Evolutionary conservation across 2,329 filamentous ascomycete genomes (phyloP), one percentile per base, ranked within the genome.

Genomic region (Leptographium radiaticola): DNA sequence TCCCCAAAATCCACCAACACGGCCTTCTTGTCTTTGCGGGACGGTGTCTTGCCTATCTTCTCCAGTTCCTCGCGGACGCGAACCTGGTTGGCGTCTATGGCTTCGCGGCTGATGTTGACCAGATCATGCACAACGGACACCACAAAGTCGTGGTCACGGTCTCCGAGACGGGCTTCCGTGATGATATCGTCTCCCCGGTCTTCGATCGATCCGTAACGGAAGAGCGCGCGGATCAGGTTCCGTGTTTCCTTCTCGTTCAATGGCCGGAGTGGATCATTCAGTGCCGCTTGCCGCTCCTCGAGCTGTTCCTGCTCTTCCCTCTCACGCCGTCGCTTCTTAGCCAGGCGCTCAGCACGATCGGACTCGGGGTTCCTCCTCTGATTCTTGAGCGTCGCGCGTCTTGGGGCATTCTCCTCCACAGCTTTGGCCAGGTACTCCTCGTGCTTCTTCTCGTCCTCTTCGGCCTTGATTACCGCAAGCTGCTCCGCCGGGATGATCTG

Each of bases 21-120:
- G 0, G 93, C 93, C 69, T 98, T 98, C 68, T 89, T 89, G 66
- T 98, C 93, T 68, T 98, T 98, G 73, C 97, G 96, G 0, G 91
- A 95, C 53, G 94, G 70, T 2, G 83, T 77, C 66, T 93, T 94
- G 64, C 88, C 88, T 0, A 80, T 77, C 58, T 86, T 81, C 67
- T 93, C 87, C 61, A 95, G 89, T 63, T 89, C 88, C 57, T 86
- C 83, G 38, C 89, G 79, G 18, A 94, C 76, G 56, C 81, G 81
- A 25, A 84, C 83, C 58, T 79, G 86, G 61, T 89, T 85, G 38
- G 75, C 75, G 9, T 83, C 80, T 50, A 86, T 75, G 10, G 81
- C 80, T 53, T 79, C 70, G 45, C 75, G 72, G 48, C 78, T 78
- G 30, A 75, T 66, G 45, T 68, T 68, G 55, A 87, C 79, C 47